Evolutionary conservation across 352 stramenopile genomes (phyloP), one percentile per base, ranked within the genome.

Genomic region (Phytophthora meadii): DNA sequence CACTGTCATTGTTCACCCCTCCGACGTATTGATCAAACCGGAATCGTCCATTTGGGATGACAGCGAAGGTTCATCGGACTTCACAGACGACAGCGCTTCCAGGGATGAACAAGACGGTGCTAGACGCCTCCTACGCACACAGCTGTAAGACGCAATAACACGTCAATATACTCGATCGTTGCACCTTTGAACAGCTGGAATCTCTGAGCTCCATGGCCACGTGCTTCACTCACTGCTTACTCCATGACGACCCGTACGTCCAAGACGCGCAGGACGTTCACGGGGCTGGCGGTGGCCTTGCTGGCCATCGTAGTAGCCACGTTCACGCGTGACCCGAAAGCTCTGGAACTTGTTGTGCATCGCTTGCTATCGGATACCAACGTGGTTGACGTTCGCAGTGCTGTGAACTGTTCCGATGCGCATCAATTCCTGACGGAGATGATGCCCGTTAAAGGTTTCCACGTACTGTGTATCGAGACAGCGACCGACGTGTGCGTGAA

Each of bases 381-480:
- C n/a, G 17, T 51, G 49, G 9, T 30, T 28, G 15, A 12, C n/a
- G 32, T 53, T 25, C 19, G 50, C 5, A 36, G 27, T 22, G 22
- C 46, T 17, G 67, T 89, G 14, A 60, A 86, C 56, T 89, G 82
- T 54, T 14, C 7, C 0, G 32, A 56, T 2, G 76, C 80, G 5
- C 58, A 77, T 2, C 54, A 80, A 61, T 86, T 74, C 40, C 52
- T 93, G 47, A 93, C 84, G 7, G 73, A 87, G 27, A 75, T 74
- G 12, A 73, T 76, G 40, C 69, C 82, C 0, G 76, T 93, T 57
- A 87, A 86, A 54, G 84, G 84, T 14, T 91, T 91, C 57, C 82
- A 93, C 54, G 82, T 93, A 40, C 66, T 91, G 8, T 93, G 84
- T 44, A 55, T 89, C 12, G 61, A 82, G 32, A 75, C 75, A 50